Percentiles rank a stretch among this genome's conserved stretches.
Conservation (phyloP, 2,329 filamentous ascomycete genomes). For the Aspergillus chevalieri region DNA sequence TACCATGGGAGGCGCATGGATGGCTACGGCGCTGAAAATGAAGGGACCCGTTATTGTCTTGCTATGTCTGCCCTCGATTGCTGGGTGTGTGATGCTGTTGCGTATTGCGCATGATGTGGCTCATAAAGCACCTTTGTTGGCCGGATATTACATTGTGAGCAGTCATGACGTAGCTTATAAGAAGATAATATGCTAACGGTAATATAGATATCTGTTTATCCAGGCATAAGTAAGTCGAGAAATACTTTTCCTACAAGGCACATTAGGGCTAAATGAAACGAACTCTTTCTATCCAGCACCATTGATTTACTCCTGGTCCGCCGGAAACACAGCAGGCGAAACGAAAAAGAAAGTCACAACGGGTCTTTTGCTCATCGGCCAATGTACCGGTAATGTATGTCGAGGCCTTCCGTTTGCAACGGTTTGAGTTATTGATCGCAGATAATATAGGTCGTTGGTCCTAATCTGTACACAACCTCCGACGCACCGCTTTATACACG, state of each 20-base stretch:
- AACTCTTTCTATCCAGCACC: constrained; percentile 40
- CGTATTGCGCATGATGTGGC: constrained; percentile 41
- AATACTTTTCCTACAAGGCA: too few species aligned
- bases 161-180: background rate
- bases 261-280: constrained; percentile 9
- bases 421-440: background rate
- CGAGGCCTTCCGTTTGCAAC: background rate
- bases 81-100: constrained; percentile 51
- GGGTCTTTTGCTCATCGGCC: constrained; percentile 59
- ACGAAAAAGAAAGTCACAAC: constrained; percentile 65
- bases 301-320: constrained; percentile 66
- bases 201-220: constrained; percentile 51
- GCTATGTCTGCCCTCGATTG: constrained; percentile 53
- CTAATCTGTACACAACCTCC: constrained; percentile 56
- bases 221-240: constrained; percentile 44
- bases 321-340: constrained; percentile 57
- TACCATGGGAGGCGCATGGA: constrained; percentile 52
- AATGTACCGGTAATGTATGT: constrained; percentile 55
- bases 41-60: constrained; percentile 52
- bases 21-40: constrained; percentile 49
- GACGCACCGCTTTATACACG: constrained; percentile 54
- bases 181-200: background rate
- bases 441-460: constrained; percentile 49
- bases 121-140: constrained; percentile 48
- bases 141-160: constrained; percentile 50